Evolutionary conservation across 108 stramenopile species (phyloP).

Genomic region (Stephanodiscus triporus): DNA sequence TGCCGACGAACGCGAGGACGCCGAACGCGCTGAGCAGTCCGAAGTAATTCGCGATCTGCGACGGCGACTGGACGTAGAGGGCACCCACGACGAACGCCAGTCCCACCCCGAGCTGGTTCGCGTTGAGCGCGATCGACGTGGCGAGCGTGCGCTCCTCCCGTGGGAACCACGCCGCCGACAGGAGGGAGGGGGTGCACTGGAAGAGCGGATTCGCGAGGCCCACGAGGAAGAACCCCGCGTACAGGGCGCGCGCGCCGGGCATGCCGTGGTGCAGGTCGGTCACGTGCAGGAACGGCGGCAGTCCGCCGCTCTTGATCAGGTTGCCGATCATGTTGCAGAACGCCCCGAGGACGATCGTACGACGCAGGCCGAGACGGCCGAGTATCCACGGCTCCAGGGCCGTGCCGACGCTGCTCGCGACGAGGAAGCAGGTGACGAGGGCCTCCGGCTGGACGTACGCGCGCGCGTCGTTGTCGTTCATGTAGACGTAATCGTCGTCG

Average conservation of each 20-base stretch:
- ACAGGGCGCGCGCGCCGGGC: slow-evolving; percentile 63
- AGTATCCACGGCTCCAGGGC: slow-evolving; percentile 83
- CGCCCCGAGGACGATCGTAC: slow-evolving; percentile 77
- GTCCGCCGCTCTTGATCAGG: slow-evolving; percentile 79
- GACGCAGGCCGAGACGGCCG: slow-evolving; percentile 69
- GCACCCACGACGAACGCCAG: slow-evolving; percentile 85
- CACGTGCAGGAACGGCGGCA: slow-evolving; percentile 54
- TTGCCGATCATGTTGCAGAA: slow-evolving; percentile 80
- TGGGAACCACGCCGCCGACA: slow-evolving; percentile 86
- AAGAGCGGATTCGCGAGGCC: slow-evolving; percentile 86
- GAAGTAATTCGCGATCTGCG: slow-evolving; percentile 74
- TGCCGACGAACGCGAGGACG: slow-evolving; percentile 68
- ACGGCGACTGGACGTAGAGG: slow-evolving; percentile 56
- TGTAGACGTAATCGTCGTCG: slow-evolving; percentile 5
- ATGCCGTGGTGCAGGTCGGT: slow-evolving; percentile 51
- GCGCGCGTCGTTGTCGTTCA: slow-evolving; percentile 54
- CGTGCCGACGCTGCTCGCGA: slow-evolving; percentile 71
- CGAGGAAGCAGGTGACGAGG: slow-evolving; percentile 75
- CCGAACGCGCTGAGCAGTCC: slow-evolving; percentile 71
- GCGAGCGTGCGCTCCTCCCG: slow-evolving; percentile 86
- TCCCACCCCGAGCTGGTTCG: slow-evolving; percentile 87
- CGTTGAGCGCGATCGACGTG: slow-evolving; percentile 83
- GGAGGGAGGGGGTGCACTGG: slow-evolving; percentile 85
- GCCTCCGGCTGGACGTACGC: slow-evolving; percentile 79
- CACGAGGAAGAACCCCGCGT: slow-evolving; percentile 82